These are phyloP conservation scores for Pseudogymnoascus sp. DNA, from an alignment of 2,329 filamentous ascomycete genomes.

Conservation along the genomic window DNA sequence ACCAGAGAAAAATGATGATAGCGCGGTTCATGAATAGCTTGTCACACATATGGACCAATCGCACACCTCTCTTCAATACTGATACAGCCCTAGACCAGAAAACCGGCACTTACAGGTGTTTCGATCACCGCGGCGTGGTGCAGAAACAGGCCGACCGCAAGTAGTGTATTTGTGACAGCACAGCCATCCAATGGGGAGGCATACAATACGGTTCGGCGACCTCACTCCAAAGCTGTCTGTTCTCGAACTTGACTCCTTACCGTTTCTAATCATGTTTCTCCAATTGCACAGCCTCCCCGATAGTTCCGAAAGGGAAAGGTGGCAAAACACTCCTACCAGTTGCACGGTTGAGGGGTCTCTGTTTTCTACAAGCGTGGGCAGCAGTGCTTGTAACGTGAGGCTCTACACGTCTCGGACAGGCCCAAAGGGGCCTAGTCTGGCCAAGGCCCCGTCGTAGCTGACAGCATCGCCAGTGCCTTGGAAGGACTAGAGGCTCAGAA, in stretches of 20 bases:
- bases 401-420: background rate
- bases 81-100: background rate
- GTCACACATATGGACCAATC: background rate
- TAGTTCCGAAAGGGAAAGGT: background rate
- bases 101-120: slow-evolving; percentile 1
- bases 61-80: background rate
- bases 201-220: background rate
- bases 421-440: background rate
- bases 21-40: background rate
- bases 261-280: slow-evolving; percentile 9
- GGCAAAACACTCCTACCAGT: background rate
- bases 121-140: background rate
- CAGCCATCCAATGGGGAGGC: background rate
- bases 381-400: background rate
- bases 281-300: background rate
- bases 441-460: background rate
- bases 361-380: background rate
- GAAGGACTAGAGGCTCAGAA: background rate
- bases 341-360: background rate
- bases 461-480: background rate
- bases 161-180: background rate
- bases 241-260: background rate
- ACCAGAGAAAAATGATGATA: background rate
- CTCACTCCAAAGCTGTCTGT: background rate
- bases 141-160: background rate